Evolutionary conservation across 495 filamentous ascomycete species (phyloP).

Genomic region (Penicillium lagena): DNA sequence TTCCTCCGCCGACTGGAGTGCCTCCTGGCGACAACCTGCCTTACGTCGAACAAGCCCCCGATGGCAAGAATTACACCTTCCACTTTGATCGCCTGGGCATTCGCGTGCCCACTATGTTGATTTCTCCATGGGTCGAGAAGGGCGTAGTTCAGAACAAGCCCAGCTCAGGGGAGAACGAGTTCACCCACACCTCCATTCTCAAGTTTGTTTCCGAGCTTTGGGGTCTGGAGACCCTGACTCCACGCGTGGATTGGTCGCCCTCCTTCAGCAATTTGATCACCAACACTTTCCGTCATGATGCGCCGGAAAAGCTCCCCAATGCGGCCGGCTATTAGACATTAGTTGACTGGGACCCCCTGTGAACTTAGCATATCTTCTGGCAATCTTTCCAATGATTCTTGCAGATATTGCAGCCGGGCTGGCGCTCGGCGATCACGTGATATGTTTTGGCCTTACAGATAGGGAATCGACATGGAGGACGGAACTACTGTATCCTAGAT

Average conservation of each 20-base stretch:
- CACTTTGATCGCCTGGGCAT: conserved; percentile 45
- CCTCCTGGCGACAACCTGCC: conserved; percentile 34
- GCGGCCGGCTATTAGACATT: conserved; percentile 14
- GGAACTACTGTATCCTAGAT: too few species aligned
- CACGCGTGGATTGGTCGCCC: conserved; percentile 37
- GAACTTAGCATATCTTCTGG: too few species aligned
- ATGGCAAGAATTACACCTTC: conserved; percentile 39
- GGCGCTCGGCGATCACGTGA: too few species aligned
- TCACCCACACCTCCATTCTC: conserved; percentile 40
- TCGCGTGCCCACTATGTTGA: conserved; percentile 43
- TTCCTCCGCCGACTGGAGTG: conserved; percentile 37
- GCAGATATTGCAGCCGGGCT: too few species aligned
- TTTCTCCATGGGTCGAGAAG: conserved; percentile 44
- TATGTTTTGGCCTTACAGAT: too few species aligned
- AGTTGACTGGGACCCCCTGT: neutral
- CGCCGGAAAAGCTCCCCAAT: conserved; percentile 17
- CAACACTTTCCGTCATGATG: conserved; percentile 21
- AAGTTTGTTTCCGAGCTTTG: conserved; percentile 37
- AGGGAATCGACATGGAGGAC: too few species aligned
- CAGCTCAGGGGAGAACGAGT: conserved; percentile 22
- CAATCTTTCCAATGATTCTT: too few species aligned
- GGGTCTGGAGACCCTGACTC: conserved; percentile 34
- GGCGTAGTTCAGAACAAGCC: conserved; percentile 35
- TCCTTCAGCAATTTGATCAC: conserved; percentile 32
- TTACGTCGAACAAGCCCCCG: conserved; percentile 33